These are phyloP conservation scores for Suhomyces bribrorum DNA, from an alignment of 1,139 yeast genomes.

Conservation along the genomic window DNA sequence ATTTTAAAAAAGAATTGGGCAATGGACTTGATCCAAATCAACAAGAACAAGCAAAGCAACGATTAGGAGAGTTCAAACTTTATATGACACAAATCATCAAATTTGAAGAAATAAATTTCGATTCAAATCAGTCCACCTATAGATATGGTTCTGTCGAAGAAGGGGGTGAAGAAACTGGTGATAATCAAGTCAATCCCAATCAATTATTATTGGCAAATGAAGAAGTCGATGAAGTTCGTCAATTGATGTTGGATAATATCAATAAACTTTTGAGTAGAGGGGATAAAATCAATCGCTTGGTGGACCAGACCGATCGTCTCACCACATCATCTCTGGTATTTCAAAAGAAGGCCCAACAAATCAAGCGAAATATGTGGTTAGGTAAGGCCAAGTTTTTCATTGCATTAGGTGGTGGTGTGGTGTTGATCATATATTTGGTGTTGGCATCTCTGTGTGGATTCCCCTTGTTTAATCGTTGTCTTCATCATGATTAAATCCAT, in stretches of 20 bases:
- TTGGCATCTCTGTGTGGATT: constrained; percentile 55
- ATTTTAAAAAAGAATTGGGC: constrained; percentile 35
- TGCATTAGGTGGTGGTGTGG: constrained; percentile 25
- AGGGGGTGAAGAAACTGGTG: constrained; percentile 17
- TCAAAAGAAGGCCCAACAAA: constrained; percentile 66
- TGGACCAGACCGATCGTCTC: constrained; percentile 78
- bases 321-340: constrained; percentile 71
- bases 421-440: constrained; percentile 40
- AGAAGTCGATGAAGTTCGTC: constrained; percentile 55
- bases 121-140: constrained; percentile 35
- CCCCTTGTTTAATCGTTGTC: constrained; percentile 41
- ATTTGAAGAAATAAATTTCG: constrained; percentile 50
- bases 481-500: constrained; percentile 14
- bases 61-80: constrained; percentile 51
- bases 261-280: constrained; percentile 75
- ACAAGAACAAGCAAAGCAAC: constrained; percentile 22
- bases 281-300: constrained; percentile 71
- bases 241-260: constrained; percentile 68
- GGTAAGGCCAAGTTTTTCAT: constrained; percentile 49
- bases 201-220: constrained; percentile 45
- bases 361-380: constrained; percentile 71
- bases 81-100: constrained; percentile 54
- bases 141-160: constrained; percentile 30
- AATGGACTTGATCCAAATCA: constrained; percentile 14
- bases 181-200: constrained; percentile 36